Percentiles rank a stretch among this genome's conserved stretches.
Evolutionary conservation across 805 yeast species (phyloP).

Genomic region (Spathaspora arborariae): DNA sequence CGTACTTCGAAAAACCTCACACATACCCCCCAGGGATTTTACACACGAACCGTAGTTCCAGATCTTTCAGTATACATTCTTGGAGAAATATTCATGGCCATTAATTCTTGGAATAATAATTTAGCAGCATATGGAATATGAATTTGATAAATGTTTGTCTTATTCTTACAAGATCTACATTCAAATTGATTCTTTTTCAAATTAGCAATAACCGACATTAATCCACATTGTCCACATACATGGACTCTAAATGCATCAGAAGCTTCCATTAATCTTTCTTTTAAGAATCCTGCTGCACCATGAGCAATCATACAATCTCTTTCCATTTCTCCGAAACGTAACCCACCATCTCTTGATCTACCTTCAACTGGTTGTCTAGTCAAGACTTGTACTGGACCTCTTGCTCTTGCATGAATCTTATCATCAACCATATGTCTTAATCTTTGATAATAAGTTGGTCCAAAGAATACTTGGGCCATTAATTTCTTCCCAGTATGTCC

Average conservation of each 20-base stretch:
- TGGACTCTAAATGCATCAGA: slow-evolving; percentile 98
- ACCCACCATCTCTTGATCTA: slow-evolving; percentile 98
- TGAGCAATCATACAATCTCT: slow-evolving; percentile 99
- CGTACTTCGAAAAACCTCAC: not conserved
- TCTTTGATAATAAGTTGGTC: slow-evolving; percentile 99
- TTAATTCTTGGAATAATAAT: slow-evolving; percentile 94
- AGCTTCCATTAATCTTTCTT: slow-evolving; percentile 98
- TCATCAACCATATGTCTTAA: slow-evolving; percentile 99
- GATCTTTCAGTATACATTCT: slow-evolving; percentile 93
- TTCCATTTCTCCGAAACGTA: slow-evolving; percentile 99
- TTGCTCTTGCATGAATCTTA: slow-evolving; percentile 97
- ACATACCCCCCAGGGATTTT: slow-evolving; percentile 3
- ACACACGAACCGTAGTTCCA: slow-evolving; percentile 44
- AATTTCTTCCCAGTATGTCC: slow-evolving; percentile 98
- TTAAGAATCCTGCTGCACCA: slow-evolving; percentile 97
- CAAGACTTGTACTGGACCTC: slow-evolving; percentile 97
- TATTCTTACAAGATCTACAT: slow-evolving; percentile 97
- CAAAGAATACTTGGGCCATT: slow-evolving; percentile 98
- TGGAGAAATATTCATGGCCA: slow-evolving; percentile 99
- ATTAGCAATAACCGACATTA: slow-evolving; percentile 97
- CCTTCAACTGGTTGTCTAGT: slow-evolving; percentile 99
- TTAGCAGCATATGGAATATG: slow-evolving; percentile 99
- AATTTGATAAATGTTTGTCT: slow-evolving; percentile 95
- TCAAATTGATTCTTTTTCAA: slow-evolving; percentile 96
- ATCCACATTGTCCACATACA: slow-evolving; percentile 96